Conservation (phyloP, 768 basidiomycete genomes). For the Suillus decipiens region DNA sequence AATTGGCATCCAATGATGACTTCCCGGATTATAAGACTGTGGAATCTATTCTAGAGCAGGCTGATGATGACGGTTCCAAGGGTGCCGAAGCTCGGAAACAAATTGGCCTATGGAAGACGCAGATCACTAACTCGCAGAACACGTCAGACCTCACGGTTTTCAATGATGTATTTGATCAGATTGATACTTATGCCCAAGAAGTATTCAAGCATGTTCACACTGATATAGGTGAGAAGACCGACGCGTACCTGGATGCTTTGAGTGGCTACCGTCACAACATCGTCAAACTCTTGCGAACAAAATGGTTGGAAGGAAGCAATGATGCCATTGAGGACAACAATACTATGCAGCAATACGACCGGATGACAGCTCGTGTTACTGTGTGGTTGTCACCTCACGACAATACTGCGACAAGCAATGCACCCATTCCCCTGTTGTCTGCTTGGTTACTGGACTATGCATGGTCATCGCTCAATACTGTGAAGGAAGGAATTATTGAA, state of each 20-base stretch:
- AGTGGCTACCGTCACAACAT: background rate
- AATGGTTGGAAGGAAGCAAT: background rate
- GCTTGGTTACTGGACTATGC: slow-evolving; percentile 1
- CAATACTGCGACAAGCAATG: background rate
- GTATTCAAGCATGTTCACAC: background rate
- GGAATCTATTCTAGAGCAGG: background rate
- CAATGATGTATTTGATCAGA: background rate
- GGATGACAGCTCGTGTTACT: background rate
- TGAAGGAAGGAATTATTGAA: background rate
- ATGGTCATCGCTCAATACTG: background rate
- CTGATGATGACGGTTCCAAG: background rate
- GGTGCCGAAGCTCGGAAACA: background rate
- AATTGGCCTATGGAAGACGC: background rate
- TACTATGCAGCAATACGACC: background rate
- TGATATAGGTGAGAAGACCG: background rate
- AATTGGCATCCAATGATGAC: background rate
- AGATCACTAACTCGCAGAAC: background rate
- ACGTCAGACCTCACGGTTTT: background rate
- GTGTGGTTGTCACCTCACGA: background rate
- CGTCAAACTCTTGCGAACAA: background rate
- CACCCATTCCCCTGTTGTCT: background rate
- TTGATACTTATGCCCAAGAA: background rate
- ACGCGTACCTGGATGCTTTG: background rate
- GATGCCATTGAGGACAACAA: background rate
- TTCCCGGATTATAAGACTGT: background rate